A percentile compares a stretch with the other conserved stretches of the same genome.
phyloP scores from a whole-genome alignment of 129 eudicot genomes.

The Centrapalus pauciflorus region DNA sequence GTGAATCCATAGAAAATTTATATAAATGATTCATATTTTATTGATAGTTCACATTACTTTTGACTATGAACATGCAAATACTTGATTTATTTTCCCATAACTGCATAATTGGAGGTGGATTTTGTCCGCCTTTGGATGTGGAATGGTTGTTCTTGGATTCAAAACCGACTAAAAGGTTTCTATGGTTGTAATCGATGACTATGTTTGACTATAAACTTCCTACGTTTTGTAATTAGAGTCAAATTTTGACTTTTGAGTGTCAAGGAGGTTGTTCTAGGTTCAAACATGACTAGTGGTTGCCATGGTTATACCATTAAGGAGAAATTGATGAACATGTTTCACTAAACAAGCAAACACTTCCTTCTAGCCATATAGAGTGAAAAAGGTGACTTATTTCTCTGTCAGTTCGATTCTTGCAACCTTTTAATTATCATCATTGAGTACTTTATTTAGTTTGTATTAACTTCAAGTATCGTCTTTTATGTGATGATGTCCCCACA shows the following conservation, averaged over 20 bases:
- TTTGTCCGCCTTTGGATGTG: too few species aligned
- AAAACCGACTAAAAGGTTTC: not conserved
- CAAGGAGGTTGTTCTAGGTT: slow-evolving; percentile 1
- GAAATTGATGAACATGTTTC: not conserved
- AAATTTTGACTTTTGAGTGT: slow-evolving; percentile 3
- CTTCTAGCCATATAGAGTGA: not conserved
- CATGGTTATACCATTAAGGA: not conserved
- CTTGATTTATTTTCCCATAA: too few species aligned
- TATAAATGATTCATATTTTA: too few species aligned
- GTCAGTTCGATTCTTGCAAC: too few species aligned
- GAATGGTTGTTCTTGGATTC: slow-evolving; percentile 1
- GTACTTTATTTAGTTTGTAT: not conserved
- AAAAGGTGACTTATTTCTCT: not conserved
- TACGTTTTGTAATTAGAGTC: not conserved
- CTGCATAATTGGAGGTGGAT: too few species aligned
- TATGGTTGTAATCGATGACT: not conserved
- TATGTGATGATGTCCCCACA: not conserved
- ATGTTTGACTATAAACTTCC: not conserved
- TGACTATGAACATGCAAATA: too few species aligned
- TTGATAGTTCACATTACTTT: too few species aligned
- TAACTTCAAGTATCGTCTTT: not conserved
- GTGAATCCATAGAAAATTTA: too few species aligned
- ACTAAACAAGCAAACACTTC: not conserved
- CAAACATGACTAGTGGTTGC: not conserved
- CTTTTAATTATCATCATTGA: not conserved